Evolutionary conservation across 306 rosid genomes (phyloP), one percentile per base, ranked within the genome.

Genomic region (Cicer arietinum): DNA sequence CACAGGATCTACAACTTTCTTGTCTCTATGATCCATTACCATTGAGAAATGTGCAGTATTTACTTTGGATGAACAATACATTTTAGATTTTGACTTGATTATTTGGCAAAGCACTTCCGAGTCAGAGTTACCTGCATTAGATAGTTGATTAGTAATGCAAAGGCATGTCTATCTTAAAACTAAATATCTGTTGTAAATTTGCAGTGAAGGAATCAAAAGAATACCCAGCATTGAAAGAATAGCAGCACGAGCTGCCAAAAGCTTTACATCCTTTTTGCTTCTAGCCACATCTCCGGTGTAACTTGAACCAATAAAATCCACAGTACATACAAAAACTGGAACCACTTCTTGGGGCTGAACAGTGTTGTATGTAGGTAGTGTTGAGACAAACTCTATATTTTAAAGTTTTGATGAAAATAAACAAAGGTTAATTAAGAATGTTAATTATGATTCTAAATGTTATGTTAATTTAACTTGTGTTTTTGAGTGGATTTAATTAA

Each of bases 231-330:
- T 84, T 8, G 92, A 80, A 52, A 79, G 42, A 80, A 87, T 79
- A 57, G 74, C 85, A 10, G 77, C 81, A 45, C 82, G 84, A 18
- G 92, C 94, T 14, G 87, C 92, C 71, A 80, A 81, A 69, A 81
- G 86, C 79, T 87, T 89, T 10, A 94, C 94, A 22, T 87, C 89
- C 80, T 80, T 91, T 81, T 89, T 89, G 58, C 5, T 86, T 77
- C 46, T 79, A 35, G 84, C 71, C 22, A 43, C 43, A 59, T 72
- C 72, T 30, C 94, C 85, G 1, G 59, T 74, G 73, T 81, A 88
- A 7, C 22, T 43, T 57, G 43, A 53, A 44, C 91, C 90, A 22
- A 85, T 82, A 60, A 89, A 85, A 66, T 71, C 76, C 87, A 91
- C 25, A 14, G 88, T 66, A 30, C 90, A 80, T 45, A 35, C 50